phyloP scores from a whole-genome alignment of 2,329 filamentous ascomycete species.

The Penicillium thymicola region DNA sequence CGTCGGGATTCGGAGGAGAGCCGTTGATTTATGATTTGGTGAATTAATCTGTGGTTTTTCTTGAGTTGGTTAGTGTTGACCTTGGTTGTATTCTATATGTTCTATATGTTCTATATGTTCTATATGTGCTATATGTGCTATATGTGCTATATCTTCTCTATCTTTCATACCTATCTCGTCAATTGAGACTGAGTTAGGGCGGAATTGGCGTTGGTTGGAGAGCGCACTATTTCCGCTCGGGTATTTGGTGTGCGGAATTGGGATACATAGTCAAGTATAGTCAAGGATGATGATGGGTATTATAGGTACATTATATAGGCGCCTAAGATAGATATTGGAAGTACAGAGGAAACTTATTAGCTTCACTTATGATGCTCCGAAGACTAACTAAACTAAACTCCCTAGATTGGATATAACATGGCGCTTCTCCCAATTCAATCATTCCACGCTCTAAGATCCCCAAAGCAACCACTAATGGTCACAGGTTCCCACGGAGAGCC shows the following conservation, averaged over 20 bases:
- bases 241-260: constrained; percentile 2
- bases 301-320: not conserved
- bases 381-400: not conserved
- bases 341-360: not conserved
- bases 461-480: not conserved
- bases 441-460: not conserved
- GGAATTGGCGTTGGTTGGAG: not conserved
- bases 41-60: not conserved
- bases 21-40: not conserved
- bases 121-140: not conserved
- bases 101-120: no score
- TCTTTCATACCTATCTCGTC: not conserved
- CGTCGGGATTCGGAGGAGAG: not conserved
- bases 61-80: not conserved
- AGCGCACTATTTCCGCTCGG: constrained; percentile 6
- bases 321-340: not conserved
- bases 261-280: no score
- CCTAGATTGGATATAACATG: not conserved
- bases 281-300: not conserved
- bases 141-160: no score
- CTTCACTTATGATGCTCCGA: not conserved
- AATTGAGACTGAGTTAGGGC: not conserved
- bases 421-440: not conserved
- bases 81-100: not conserved
- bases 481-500: constrained; percentile 75